Base-by-base conservation (phyloP, 805 yeast genomes). In the Yueomyces sinensis region DNA sequence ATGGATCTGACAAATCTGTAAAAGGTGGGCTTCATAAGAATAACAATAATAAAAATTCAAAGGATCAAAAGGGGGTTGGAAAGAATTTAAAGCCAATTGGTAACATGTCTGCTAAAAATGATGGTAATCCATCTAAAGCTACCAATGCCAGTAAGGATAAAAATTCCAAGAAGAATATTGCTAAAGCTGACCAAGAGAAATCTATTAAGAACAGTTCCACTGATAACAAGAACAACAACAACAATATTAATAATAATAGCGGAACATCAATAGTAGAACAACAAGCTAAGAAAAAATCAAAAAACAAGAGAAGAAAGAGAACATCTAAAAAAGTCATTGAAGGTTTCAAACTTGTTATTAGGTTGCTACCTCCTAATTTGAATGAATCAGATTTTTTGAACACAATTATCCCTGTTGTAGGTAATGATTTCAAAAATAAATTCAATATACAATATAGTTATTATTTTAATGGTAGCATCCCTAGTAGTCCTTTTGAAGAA, bases 281-380 rank as follows among this genome's bases (percentile, higher is more conserved):
- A n/a, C n/a, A n/a, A n/a, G n/a, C n/a, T n/a, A n/a, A n/a, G n/a
- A n/a, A n/a, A n/a, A n/a, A n/a, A n/a, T n/a, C n/a, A n/a, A n/a
- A n/a, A n/a, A n/a, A n/a, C n/a, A n/a, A n/a, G n/a, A n/a, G n/a
- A n/a, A n/a, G n/a, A n/a, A n/a, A n/a, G n/a, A n/a, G n/a, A n/a
- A n/a, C n/a, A n/a, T n/a, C n/a, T n/a, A n/a, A n/a, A n/a, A n/a
- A n/a, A n/a, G n/a, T n/a, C n/a, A n/a, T n/a, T n/a, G 34, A 42
- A 11, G 42, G 42, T 3, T 39, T 39, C 19, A 61, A 54, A 38
- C 36, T 63, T 5, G 60, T 62, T 9, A 27, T 68, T 4, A 54
- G 74, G 29, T 41, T 58, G n/a, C 45, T 70, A 28, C 74, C 75
- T 11, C 70, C 74, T 3, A 45, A 50, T 33, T 43, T 62, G 34